phyloP scores from a whole-genome alignment of 2,329 filamentous ascomycete species.

The Bipolaris sorokiniana region DNA sequence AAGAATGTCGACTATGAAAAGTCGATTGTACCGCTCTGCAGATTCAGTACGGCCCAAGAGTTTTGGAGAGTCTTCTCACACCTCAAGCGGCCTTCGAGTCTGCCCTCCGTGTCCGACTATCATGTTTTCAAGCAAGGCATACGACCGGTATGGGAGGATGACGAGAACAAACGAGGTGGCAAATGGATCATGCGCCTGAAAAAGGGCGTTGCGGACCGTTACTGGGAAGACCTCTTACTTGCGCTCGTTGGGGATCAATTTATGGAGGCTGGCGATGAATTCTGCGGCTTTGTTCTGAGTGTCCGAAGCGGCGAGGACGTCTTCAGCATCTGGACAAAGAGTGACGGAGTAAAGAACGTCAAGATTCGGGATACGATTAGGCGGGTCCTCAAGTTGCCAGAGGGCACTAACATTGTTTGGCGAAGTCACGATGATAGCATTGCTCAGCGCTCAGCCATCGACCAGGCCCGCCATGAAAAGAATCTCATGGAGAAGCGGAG shows the following conservation, averaged over 20 bases:
- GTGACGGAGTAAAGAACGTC: slow-evolving; percentile 88
- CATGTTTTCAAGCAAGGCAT: slow-evolving; percentile 98
- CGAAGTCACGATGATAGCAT: slow-evolving; percentile 97
- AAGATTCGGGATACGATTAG: slow-evolving; percentile 99
- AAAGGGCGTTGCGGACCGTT: slow-evolving; percentile 95
- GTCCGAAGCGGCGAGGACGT: slow-evolving; percentile 96
- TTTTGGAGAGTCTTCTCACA: slow-evolving; percentile 91
- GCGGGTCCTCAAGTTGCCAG: slow-evolving; percentile 81
- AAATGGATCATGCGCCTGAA: slow-evolving; percentile 98
- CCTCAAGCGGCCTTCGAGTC: slow-evolving; percentile 82
- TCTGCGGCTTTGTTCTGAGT: slow-evolving; percentile 93
- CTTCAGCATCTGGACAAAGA: slow-evolving; percentile 96
- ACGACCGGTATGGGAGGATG: slow-evolving; percentile 97
- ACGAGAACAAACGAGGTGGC: slow-evolving; percentile 92
- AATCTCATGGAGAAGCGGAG: slow-evolving; percentile 55
- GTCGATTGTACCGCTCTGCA: slow-evolving; percentile 85
- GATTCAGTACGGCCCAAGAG: slow-evolving; percentile 81
- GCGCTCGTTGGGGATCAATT: slow-evolving; percentile 95
- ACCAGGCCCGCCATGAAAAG: slow-evolving; percentile 91
- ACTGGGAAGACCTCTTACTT: slow-evolving; percentile 93
- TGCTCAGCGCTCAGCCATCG: slow-evolving; percentile 85
- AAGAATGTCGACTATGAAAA: slow-evolving; percentile 99
- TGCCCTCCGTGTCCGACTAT: slow-evolving; percentile 95
- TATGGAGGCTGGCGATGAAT: slow-evolving; percentile 86
- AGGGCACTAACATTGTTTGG: slow-evolving; percentile 90